phyloP scores from a whole-genome alignment of 371 early-diverging fungal genomes.

The Zychaea mexicana region DNA sequence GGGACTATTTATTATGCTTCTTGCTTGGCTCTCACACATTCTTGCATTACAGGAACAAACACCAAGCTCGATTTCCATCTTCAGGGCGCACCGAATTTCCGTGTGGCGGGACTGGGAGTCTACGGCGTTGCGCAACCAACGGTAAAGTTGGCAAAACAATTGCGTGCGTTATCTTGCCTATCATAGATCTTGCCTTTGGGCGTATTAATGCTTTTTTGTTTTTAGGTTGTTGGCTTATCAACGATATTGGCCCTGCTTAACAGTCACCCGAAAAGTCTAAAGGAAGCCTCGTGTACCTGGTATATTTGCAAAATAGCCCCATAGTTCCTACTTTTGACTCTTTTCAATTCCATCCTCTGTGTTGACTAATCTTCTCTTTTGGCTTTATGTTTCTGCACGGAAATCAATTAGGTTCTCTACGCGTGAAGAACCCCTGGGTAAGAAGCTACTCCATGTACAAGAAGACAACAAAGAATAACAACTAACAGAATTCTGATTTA shows the following conservation, averaged over 20 bases:
- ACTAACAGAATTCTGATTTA: constrained; percentile 7
- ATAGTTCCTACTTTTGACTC: neutral
- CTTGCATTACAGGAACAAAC: constrained; percentile 57
- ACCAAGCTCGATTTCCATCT: constrained; percentile 64
- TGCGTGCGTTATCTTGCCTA: neutral
- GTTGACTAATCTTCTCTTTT: constrained; percentile 1
- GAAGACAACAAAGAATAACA: neutral
- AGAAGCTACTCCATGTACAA: neutral
- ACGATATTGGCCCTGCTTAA: constrained; percentile 66
- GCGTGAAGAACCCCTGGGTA: constrained; percentile 74
- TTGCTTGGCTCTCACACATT: no score
- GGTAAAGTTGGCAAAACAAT: no score
- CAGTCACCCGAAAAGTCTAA: constrained; percentile 49
- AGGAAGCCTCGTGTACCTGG: constrained; percentile 42
- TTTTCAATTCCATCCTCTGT: neutral
- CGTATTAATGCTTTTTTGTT: neutral
- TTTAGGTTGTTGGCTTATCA: constrained; percentile 57
- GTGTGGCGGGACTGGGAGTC: constrained; percentile 63
- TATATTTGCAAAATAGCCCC: constrained; percentile 33
- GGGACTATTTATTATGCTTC: no score
- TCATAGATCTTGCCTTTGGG: neutral
- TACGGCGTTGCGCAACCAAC: constrained; percentile 77
- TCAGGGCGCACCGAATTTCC: constrained; percentile 76
- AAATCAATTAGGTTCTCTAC: constrained; percentile 65
- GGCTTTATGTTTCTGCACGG: neutral